Evolutionary conservation across 805 yeast genomes (phyloP).

Genomic region (Blastobotrys attinorum): DNA sequence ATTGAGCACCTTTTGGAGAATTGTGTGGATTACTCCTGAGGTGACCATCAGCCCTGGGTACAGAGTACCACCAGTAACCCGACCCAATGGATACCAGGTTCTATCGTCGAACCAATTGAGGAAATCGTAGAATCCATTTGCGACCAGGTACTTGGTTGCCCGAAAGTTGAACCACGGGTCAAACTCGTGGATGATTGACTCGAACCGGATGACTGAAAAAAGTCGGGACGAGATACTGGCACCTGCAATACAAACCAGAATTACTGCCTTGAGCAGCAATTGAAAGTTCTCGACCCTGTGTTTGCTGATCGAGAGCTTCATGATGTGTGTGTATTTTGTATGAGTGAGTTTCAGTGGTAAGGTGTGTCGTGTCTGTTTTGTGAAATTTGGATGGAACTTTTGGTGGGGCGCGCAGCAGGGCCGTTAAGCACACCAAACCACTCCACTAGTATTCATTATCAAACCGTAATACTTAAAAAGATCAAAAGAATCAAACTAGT

Average conservation of each 20-base stretch:
- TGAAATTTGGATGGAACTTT: no score
- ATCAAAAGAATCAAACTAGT: no score
- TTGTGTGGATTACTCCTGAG: constrained; percentile 80
- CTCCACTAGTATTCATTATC: no score
- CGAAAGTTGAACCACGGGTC: constrained; percentile 63
- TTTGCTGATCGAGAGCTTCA: background rate
- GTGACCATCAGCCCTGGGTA: constrained; percentile 99
- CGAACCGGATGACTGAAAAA: constrained; percentile 94
- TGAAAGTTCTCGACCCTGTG: constrained; percentile 14
- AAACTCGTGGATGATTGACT: constrained; percentile 94
- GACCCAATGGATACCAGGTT: constrained; percentile 98
- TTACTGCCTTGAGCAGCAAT: constrained; percentile 49
- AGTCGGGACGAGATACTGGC: constrained; percentile 90
- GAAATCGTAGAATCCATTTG: constrained; percentile 79
- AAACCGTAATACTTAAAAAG: no score
- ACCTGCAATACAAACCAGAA: constrained; percentile 71
- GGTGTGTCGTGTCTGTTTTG: no score
- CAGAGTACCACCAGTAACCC: constrained; percentile 98
- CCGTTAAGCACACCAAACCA: no score
- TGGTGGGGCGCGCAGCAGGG: no score
- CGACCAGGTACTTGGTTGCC: constrained; percentile 87
- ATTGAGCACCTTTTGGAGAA: constrained; percentile 47
- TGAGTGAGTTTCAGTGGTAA: no score
- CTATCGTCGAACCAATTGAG: constrained; percentile 98
- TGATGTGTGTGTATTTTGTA: no score